Conservation (phyloP, 305 asterid genomes). For the Solanum hybrid region DNA sequence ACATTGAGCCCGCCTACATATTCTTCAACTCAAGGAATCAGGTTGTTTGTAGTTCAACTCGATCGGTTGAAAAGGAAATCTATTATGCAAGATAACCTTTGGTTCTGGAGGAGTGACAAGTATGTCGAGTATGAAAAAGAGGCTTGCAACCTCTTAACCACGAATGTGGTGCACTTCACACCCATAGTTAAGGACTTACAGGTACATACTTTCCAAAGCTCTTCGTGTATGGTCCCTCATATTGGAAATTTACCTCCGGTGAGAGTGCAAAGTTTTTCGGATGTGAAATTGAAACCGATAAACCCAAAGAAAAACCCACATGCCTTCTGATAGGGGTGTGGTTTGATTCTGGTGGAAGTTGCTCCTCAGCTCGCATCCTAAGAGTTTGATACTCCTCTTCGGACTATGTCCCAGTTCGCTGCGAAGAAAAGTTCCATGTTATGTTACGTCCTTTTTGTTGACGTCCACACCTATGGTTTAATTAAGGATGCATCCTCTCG, state of each 20-base stretch:
- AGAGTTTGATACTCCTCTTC: neutral
- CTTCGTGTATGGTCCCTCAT: neutral
- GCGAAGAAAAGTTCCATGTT: neutral
- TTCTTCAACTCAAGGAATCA: too few relatives aligned
- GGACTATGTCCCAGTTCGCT: neutral
- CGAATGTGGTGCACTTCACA: neutral
- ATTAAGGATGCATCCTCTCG: neutral
- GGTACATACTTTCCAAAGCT: neutral
- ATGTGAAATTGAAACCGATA: too few relatives aligned
- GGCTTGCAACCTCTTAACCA: neutral
- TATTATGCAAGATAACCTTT: too few relatives aligned
- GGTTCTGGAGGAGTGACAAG: neutral
- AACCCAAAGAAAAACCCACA: neutral
- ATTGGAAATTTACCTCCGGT: neutral
- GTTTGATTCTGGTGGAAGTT: neutral
- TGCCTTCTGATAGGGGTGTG: neutral
- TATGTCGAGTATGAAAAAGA: neutral
- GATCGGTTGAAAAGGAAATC: too few relatives aligned
- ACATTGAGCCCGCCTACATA: too few relatives aligned
- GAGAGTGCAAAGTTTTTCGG: neutral
- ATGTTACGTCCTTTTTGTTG: neutral
- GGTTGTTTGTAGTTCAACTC: too few relatives aligned
- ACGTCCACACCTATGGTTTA: neutral
- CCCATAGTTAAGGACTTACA: neutral
- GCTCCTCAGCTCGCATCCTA: neutral